These are phyloP conservation scores for Magnaporthiopsis poae DNA, from an alignment of 2,329 filamentous ascomycete species.

Conservation along the genomic window DNA sequence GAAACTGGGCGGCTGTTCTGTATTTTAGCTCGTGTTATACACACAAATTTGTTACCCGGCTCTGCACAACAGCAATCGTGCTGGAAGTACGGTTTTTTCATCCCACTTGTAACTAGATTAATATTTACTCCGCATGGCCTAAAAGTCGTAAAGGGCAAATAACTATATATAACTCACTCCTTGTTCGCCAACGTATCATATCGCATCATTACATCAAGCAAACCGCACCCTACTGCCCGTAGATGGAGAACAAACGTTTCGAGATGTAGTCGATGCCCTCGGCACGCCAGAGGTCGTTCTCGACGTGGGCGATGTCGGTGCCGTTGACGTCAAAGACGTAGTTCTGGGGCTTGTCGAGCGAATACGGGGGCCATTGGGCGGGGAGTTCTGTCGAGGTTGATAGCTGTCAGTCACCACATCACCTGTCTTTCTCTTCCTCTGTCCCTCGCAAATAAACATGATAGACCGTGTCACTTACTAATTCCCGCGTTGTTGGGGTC, in stretches of 20 bases:
- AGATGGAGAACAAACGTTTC: background rate
- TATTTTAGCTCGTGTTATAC: background rate
- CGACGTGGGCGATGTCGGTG: conserved; percentile 28
- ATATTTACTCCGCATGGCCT: no score
- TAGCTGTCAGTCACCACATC: background rate
- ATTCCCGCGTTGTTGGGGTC: conserved; percentile 28
- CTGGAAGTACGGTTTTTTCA: no score
- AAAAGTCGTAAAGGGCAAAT: no score
- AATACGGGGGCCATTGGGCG: conserved; percentile 34
- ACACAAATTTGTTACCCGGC: no score
- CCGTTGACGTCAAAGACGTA: conserved; percentile 40
- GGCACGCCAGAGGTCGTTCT: conserved; percentile 34
- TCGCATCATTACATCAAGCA: background rate
- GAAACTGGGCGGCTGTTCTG: no score
- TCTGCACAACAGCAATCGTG: no score
- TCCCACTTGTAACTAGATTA: no score
- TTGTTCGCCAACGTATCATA: no score
- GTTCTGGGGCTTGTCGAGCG: conserved; percentile 29
- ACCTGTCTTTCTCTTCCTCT: background rate
- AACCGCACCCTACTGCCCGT: background rate
- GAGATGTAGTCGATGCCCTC: conserved; percentile 30
- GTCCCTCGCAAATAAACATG: background rate
- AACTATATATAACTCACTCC: background rate
- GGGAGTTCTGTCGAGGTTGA: background rate
- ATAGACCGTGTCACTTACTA: background rate